phyloP scores from a whole-genome alignment of 345 rosid species.

The Passiflora organensis region DNA sequence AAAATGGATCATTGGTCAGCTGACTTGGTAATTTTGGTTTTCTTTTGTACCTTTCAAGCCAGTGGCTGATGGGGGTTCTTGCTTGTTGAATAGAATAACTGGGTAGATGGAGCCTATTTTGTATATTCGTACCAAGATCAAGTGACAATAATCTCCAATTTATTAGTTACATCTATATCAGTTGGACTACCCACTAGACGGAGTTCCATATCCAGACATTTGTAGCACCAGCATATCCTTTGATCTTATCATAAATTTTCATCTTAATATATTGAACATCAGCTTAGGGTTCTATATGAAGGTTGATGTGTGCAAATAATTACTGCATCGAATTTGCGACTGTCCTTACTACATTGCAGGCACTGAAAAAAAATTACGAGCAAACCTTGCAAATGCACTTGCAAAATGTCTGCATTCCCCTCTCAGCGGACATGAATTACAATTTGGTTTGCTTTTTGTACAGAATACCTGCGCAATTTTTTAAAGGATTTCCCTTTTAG shows the following conservation, averaged over 20 bases:
- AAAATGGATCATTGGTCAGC: constrained; percentile 12
- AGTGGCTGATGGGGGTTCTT: constrained; percentile 8
- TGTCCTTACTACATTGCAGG: background rate
- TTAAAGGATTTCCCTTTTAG: constrained; percentile 16
- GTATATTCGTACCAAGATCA: too few species aligned
- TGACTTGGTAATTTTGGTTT: background rate
- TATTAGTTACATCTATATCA: background rate
- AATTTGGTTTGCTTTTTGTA: constrained; percentile 65
- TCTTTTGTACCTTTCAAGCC: background rate
- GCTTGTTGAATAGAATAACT: background rate
- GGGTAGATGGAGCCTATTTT: too few species aligned
- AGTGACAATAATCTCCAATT: background rate
- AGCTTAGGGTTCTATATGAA: constrained; percentile 1
- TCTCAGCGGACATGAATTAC: constrained; percentile 75
- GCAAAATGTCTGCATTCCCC: constrained; percentile 75
- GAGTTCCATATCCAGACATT: background rate
- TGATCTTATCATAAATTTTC: background rate
- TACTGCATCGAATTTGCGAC: constrained; percentile 1
- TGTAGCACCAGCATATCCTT: constrained; percentile 3
- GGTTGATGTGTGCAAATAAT: background rate
- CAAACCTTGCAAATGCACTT: constrained; percentile 73
- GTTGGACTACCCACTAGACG: too few species aligned
- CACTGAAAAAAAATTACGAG: background rate
- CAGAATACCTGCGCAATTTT: constrained; percentile 53
- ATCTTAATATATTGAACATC: background rate